phyloP scores from a whole-genome alignment of 495 filamentous ascomycete species.

The Podospora fimiseda region DNA sequence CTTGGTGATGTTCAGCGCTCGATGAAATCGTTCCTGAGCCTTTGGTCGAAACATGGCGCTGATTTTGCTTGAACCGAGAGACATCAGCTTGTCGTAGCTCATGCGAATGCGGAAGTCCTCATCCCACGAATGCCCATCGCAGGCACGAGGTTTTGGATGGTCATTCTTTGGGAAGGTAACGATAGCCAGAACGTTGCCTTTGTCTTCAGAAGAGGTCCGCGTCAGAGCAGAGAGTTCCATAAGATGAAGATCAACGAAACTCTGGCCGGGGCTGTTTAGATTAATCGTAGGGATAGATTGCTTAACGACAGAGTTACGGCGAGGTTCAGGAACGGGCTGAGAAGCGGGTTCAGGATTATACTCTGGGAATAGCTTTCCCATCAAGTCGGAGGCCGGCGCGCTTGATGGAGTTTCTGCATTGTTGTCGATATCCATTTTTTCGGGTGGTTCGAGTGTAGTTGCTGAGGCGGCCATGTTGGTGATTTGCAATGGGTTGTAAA shows the following conservation, averaged over 20 bases:
- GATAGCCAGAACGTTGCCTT: conserved; percentile 49
- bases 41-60: conserved; percentile 39
- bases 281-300: too few species aligned
- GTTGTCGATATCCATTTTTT: too few species aligned
- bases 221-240: conserved; percentile 13
- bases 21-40: conserved; percentile 28
- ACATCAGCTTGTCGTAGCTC: conserved; percentile 41
- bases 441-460: background rate
- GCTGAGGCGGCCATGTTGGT: background rate
- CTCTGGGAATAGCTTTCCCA: too few species aligned
- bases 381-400: too few species aligned
- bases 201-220: conserved; percentile 29
- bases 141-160: conserved; percentile 3
- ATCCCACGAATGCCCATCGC: conserved; percentile 20
- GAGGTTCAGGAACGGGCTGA: too few species aligned
- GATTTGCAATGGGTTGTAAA: background rate
- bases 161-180: conserved; percentile 42
- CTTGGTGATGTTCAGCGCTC: conserved; percentile 21
- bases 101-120: conserved; percentile 32
- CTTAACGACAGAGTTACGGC: too few species aligned
- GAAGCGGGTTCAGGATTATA: too few species aligned
- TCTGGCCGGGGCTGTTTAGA: too few species aligned
- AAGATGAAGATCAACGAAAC: conserved; percentile 19
- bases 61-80: conserved; percentile 45
- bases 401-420: too few species aligned